Evolutionary conservation across 768 basidiomycete genomes (phyloP).

Genomic region (Rhizopogon vesiculosus): DNA sequence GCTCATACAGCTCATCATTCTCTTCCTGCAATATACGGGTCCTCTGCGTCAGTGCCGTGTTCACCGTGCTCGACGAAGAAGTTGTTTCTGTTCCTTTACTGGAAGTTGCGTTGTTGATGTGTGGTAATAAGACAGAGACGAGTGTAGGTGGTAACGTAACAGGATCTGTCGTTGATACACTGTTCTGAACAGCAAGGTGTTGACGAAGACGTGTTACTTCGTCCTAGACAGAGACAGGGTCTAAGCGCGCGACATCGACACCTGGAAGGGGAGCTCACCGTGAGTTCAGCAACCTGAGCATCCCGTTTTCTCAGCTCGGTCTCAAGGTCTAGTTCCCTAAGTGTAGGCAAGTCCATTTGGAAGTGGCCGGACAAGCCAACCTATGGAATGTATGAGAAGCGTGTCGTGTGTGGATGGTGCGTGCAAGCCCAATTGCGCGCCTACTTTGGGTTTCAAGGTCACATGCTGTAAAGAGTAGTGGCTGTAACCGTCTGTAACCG

Average conservation of each 20-base stretch:
- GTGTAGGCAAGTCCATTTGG: slow-evolving; percentile 65
- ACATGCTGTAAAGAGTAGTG: slow-evolving; percentile 27
- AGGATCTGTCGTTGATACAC: slow-evolving; percentile 53
- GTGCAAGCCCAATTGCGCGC: slow-evolving; percentile 25
- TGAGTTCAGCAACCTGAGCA: slow-evolving; percentile 64
- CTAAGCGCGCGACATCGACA: slow-evolving; percentile 14
- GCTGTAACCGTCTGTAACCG: slow-evolving; percentile 20
- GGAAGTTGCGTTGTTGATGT: slow-evolving; percentile 43
- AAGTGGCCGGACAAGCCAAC: slow-evolving; percentile 9
- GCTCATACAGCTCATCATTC: slow-evolving; percentile 80
- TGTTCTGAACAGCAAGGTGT: slow-evolving; percentile 57
- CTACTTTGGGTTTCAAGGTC: slow-evolving; percentile 14
- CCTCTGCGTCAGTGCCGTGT: slow-evolving; percentile 72
- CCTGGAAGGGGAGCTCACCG: slow-evolving; percentile 41
- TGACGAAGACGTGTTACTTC: slow-evolving; percentile 68
- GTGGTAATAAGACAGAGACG: slow-evolving; percentile 64
- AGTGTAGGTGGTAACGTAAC: slow-evolving; percentile 69
- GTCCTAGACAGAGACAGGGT: slow-evolving; percentile 40
- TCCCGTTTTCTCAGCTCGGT: slow-evolving; percentile 72
- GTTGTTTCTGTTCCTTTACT: slow-evolving; percentile 24
- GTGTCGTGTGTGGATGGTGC: slow-evolving; percentile 18
- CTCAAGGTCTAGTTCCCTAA: slow-evolving; percentile 80
- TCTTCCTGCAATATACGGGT: slow-evolving; percentile 74
- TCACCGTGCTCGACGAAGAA: slow-evolving; percentile 49
- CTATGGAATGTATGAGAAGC: slow-evolving; percentile 1